phyloP scores from a whole-genome alignment of 2,329 filamentous ascomycete species.

The Dactylonectria estremocensis region DNA sequence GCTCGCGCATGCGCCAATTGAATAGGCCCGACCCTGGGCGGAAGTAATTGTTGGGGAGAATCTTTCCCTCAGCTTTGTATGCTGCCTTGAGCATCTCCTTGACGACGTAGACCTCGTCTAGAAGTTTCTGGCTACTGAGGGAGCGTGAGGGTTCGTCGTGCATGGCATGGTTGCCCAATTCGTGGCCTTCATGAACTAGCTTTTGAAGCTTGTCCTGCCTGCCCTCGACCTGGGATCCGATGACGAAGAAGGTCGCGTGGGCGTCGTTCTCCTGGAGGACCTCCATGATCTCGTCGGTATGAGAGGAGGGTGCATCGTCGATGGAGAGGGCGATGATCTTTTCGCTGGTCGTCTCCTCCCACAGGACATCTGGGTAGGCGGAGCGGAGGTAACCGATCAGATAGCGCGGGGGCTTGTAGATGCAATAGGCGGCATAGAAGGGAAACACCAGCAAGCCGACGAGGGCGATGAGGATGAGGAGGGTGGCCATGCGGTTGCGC shows the following conservation, averaged over 20 bases:
- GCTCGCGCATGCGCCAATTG: conserved; percentile 75
- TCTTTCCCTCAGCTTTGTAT: conserved; percentile 63
- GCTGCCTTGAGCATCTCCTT: conserved; percentile 71
- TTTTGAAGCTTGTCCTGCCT: conserved; percentile 69
- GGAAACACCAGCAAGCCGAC: conserved; percentile 55
- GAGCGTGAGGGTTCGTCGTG: conserved; percentile 82
- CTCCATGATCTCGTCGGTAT: conserved; percentile 79
- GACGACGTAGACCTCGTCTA: conserved; percentile 75
- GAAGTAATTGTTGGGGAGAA: conserved; percentile 77
- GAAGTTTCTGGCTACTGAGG: conserved; percentile 72
- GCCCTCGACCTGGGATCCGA: conserved; percentile 80
- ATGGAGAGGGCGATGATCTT: conserved; percentile 87
- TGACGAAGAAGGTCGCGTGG: conserved; percentile 89
- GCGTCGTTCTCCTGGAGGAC: conserved; percentile 77
- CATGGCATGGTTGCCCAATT: conserved; percentile 92
- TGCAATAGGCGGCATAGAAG: conserved; percentile 70
- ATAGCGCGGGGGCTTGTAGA: conserved; percentile 85
- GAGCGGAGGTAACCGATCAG: conserved; percentile 80
- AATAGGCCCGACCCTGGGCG: conserved; percentile 90
- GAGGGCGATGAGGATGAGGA: conserved; percentile 59
- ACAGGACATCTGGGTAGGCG: conserved; percentile 85
- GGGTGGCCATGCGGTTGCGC: conserved; percentile 71
- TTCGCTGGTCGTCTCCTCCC: conserved; percentile 71
- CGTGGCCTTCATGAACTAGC: conserved; percentile 74
- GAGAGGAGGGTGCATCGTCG: conserved; percentile 85